Base-by-base conservation (phyloP, 2,329 filamentous ascomycete genomes). In the Didymella pomorum region DNA sequence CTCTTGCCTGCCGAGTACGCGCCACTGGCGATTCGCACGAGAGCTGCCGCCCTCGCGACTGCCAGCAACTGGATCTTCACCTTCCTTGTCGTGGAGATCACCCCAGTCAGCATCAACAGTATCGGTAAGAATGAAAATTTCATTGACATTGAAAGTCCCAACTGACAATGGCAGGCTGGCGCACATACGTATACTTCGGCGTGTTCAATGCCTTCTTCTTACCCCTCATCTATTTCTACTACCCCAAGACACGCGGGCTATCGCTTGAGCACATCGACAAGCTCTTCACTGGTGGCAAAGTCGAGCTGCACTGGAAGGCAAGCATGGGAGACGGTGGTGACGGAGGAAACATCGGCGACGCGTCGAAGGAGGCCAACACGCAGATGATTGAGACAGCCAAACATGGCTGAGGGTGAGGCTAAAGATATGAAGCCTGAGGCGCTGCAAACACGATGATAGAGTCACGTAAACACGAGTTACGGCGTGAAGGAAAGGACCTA, bases 101-200 rank as follows among this genome's bases (percentile, higher is more conserved):
- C 55, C 2, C 59, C 55, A 21, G 49, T 52, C 21, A 52, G 50
- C 42, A 45, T 52, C 28, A 47, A 41, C 11, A 43, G 52, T 10
- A 46, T 56, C 79, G 71, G 79, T 20, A 31, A 50, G 35, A 3
- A 7, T 11, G 35, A 16, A 9, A 8, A n/a, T 35, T 9, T 6
- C 16, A 1, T 12, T n/a, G 16, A 1, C 7, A n/a, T 11, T 35
- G 31, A 35, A 16, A 8, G 4, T n/a, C 18, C 14, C 7, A 35
- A 16, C 31, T 35, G 31, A 35, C 31, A n/a, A 35, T 11, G 14
- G 31, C 31, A 35, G 31, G 31, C 31, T 35, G 31, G 31, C 31
- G 31, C 16, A 35, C 31, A 35, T 35, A 35, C 31, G 31, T 35
- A 16, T 35, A 35, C 31, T 35, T 35, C 9, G 16, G 31, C 31